phyloP scores from a whole-genome alignment of 305 asterid genomes.

The Fraxinus greggii region DNA sequence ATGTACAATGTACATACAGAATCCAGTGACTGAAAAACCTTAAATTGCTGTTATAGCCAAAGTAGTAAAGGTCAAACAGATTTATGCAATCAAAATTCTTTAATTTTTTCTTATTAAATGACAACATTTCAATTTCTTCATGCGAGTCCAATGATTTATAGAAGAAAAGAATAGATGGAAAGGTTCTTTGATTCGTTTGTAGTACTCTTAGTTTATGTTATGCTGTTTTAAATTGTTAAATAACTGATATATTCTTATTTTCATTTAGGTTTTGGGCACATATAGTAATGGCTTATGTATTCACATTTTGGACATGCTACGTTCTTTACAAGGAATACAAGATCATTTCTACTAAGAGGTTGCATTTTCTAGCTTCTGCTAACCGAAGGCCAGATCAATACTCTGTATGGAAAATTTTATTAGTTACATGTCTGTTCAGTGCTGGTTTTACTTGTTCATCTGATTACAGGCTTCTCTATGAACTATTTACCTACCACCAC shows the following conservation, averaged over 20 bases:
- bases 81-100: background rate
- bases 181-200: background rate
- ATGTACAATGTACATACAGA: background rate
- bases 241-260: constrained; percentile 14
- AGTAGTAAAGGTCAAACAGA: background rate
- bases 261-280: constrained; percentile 75
- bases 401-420: constrained; percentile 39
- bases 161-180: background rate
- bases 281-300: constrained; percentile 65
- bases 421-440: background rate
- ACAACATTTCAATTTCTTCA: background rate
- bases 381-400: constrained; percentile 83
- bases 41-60: background rate
- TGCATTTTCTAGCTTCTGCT: constrained; percentile 82
- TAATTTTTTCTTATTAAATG: background rate
- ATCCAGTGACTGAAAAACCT: background rate
- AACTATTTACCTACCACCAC: background rate
- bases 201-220: constrained; percentile 10
- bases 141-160: background rate
- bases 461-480: background rate
- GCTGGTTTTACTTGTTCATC: background rate
- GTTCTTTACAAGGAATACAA: constrained; percentile 73
- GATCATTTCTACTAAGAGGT: constrained; percentile 63
- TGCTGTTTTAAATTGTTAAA: constrained; percentile 4
- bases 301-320: constrained; percentile 86